Evolutionary conservation across 2,329 filamentous ascomycete genomes (phyloP), one percentile per base, ranked within the genome.

Genomic region (Drechslerella stenobrocha): DNA sequence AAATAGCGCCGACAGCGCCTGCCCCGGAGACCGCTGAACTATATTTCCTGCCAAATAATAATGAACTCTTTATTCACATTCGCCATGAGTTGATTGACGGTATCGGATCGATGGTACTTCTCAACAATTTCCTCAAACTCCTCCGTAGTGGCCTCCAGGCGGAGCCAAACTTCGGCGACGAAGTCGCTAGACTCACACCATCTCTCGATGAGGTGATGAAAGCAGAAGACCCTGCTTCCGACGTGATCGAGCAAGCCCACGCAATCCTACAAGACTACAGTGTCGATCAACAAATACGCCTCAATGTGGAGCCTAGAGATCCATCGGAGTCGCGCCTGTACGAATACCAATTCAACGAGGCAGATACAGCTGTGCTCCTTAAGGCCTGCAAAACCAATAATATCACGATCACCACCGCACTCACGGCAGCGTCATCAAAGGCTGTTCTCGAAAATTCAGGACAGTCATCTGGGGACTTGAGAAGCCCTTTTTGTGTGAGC

Each of bases 51-150:
- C 57, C 57, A 5, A 18, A 34, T 4, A 30, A 7, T 13, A 8
- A 30, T 1, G 57, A 61, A n/a, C 3, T 61, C 5, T 42, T 61
- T 7, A 22, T 61, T 9, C 48, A 48, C n/a, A 18, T 42, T 2
- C 57, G 50, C 8, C 57, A 61, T 34, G 48, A 61, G 15, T 9
- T 61, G 1, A 44, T 47, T 24, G 57, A 61, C 30, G 57, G 57
- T 1, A 22, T 53, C 7, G 57, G 57, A 1, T 48, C 30, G 1
- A 48, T 55, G 8, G 50, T 55, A 3, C 44, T 61, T 1, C 42
- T 61, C 8, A 53, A 61, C 24, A 53, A 55, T 13, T 40, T 61
- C 4, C 18, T 61, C 2, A 34, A 35, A 44, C 15, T 34, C 2
- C 26, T 61, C 8, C 28, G 26, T 8, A 13, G 20, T 13, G 46